phyloP scores from a whole-genome alignment of 805 yeast species.

The Millerozyma miso region DNA sequence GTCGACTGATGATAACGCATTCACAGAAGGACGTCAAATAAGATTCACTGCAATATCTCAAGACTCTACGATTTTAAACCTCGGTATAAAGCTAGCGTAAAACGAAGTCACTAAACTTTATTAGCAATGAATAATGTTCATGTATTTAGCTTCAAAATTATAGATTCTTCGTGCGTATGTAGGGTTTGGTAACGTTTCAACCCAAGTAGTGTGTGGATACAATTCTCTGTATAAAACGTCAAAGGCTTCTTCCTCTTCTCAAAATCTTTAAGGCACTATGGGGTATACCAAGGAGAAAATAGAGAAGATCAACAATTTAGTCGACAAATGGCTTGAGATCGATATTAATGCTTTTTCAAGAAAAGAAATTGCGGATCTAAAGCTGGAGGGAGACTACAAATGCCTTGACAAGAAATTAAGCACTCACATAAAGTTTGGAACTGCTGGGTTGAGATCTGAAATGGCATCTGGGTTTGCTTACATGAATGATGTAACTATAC shows the following conservation, averaged over 20 bases:
- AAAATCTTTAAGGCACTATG: neutral
- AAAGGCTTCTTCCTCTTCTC: neutral
- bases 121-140: neutral
- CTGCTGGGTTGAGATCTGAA: conserved; percentile 83
- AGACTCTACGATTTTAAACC: conserved; percentile 12
- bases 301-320: conserved; percentile 20
- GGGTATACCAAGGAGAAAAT: conserved; percentile 3
- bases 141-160: neutral
- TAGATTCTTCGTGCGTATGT: neutral
- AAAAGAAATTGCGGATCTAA: conserved; percentile 49
- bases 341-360: conserved; percentile 46
- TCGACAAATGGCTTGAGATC: conserved; percentile 31
- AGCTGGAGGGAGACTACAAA: conserved; percentile 28
- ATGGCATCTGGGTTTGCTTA: conserved; percentile 91
- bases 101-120: too few species aligned
- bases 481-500: conserved; percentile 83
- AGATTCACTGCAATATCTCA: conserved; percentile 10
- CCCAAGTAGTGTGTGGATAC: neutral
- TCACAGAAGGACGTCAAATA: conserved; percentile 7
- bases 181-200: too few species aligned
- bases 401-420: conserved; percentile 51
- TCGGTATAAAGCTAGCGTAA: conserved; percentile 9
- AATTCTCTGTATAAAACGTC: neutral
- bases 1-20: conserved; percentile 9
- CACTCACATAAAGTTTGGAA: conserved; percentile 76